Evolutionary conservation across 257 asterid genomes (phyloP), one percentile per base, ranked within the genome.

Genomic region (Salvia rosmarinus): DNA sequence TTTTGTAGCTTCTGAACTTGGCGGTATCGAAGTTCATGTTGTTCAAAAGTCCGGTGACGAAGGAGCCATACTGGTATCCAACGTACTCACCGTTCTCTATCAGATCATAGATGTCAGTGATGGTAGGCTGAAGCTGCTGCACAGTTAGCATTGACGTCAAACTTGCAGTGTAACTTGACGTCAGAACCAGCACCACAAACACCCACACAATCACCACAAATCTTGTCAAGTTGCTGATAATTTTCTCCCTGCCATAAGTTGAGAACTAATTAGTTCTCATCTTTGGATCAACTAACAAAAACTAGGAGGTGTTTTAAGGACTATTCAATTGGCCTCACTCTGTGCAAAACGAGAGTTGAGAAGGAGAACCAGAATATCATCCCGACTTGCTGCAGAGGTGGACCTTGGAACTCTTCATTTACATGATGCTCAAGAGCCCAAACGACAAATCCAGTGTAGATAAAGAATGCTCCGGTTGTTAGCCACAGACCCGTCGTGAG

Each of bases 61-160:
- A 80, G 0, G 90, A 76, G 4, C 84, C 86, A 1, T 70, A 0
- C 16, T 83, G 85, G 60, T 78, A 85, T 10, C 89, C 93, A 10
- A 85, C 76, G 5, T 56, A 73, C 16, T 63, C 86, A 17, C 79
- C 81, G 28, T 55, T 81, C n/a, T 32, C 83, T 0, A 72, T 52
- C 35, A 83, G 80, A 44, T 83, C 86, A 4, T 17, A 51, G 5
- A 62, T 4, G 51, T 62, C 68, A n/a, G n/a, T n/a, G n/a, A n/a
- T n/a, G 0, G 68, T 17, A 0, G 90, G 82, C 40, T 76, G 80
- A 3, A 87, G 88, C 64, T 87, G 85, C 12, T 82, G 80, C 10
- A 84, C 88, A 13, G 89, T 87, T 17, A 83, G 67, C 88, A 87
- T 83, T n/a, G 90, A 87, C 32, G 92, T 66, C 75, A 87, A 72